Percentiles rank a stretch among this genome's conserved stretches.
Evolutionary conservation across 805 yeast species (phyloP).

Genomic region (Candida maris): DNA sequence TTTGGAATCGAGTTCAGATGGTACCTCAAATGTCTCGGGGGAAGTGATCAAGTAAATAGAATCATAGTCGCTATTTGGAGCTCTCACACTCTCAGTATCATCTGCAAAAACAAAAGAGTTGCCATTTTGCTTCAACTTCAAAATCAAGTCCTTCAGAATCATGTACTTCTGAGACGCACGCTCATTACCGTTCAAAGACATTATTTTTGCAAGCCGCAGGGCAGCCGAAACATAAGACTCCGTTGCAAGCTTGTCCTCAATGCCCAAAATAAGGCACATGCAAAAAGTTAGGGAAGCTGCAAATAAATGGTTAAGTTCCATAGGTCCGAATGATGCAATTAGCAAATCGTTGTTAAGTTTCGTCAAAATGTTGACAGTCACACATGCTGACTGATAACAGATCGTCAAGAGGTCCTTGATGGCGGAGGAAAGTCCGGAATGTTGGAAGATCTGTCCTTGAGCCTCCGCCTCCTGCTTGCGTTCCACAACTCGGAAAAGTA

Average conservation of each 20-base stretch:
- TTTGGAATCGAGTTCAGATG: conserved; percentile 1
- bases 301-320: conserved; percentile 5
- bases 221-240: background rate
- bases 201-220: conserved; percentile 1
- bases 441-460: conserved; percentile 1
- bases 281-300: conserved; percentile 6
- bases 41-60: background rate
- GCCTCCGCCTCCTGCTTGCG: conserved; percentile 3
- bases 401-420: conserved; percentile 2
- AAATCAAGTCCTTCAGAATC: conserved; percentile 1
- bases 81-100: background rate
- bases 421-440: background rate
- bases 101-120: background rate
- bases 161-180: conserved; percentile 4
- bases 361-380: conserved; percentile 3
- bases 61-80: background rate
- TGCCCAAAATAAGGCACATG: conserved; percentile 3
- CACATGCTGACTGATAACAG: conserved; percentile 5
- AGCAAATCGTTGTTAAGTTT: conserved; percentile 1
- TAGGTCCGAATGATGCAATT: conserved; percentile 5
- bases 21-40: conserved; percentile 1
- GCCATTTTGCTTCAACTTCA: conserved; percentile 1
- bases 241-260: background rate
- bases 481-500: conserved; percentile 4
- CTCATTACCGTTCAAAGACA: conserved; percentile 4